These are phyloP conservation scores for Kodamaea neixiangensis DNA, from an alignment of 805 yeast genomes.

Conservation along the genomic window DNA sequence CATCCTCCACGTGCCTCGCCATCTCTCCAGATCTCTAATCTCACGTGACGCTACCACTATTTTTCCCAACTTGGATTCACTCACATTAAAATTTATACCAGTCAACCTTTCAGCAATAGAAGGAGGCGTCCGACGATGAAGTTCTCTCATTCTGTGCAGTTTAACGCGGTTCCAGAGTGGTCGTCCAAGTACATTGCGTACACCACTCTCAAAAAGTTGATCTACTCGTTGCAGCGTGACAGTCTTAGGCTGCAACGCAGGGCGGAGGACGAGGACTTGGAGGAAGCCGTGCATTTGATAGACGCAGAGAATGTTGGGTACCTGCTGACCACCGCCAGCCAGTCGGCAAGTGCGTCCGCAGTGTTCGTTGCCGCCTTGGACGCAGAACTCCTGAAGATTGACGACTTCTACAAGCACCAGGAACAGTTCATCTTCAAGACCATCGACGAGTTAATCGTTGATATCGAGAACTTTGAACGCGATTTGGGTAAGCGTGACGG, in stretches of 20 bases:
- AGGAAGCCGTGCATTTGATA: slow-evolving; percentile 31
- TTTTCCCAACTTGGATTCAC: background rate
- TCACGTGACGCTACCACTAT: background rate
- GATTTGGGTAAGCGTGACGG: slow-evolving; percentile 19
- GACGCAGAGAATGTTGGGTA: slow-evolving; percentile 23
- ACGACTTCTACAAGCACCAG: slow-evolving; percentile 67
- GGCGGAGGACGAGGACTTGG: slow-evolving; percentile 28
- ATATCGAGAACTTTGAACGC: slow-evolving; percentile 61
- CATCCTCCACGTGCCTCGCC: background rate
- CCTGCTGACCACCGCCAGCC: slow-evolving; percentile 9
- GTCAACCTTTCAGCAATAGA: background rate
- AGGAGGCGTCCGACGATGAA: slow-evolving; percentile 57
- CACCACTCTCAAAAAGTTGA: slow-evolving; percentile 80
- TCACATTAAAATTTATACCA: background rate
- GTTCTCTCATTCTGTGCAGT: slow-evolving; percentile 91
- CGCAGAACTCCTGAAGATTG: slow-evolving; percentile 73
- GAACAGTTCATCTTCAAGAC: slow-evolving; percentile 58
- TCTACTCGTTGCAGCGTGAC: slow-evolving; percentile 80
- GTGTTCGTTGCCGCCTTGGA: slow-evolving; percentile 76
- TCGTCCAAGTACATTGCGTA: slow-evolving; percentile 88
- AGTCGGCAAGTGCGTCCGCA: slow-evolving; percentile 45
- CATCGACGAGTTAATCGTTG: slow-evolving; percentile 58
- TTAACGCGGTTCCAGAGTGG: slow-evolving; percentile 99
- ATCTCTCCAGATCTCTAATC: background rate
- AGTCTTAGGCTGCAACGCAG: slow-evolving; percentile 11